phyloP scores from a whole-genome alignment of 164 flowering plant genomes.

The Annona cherimola region DNA sequence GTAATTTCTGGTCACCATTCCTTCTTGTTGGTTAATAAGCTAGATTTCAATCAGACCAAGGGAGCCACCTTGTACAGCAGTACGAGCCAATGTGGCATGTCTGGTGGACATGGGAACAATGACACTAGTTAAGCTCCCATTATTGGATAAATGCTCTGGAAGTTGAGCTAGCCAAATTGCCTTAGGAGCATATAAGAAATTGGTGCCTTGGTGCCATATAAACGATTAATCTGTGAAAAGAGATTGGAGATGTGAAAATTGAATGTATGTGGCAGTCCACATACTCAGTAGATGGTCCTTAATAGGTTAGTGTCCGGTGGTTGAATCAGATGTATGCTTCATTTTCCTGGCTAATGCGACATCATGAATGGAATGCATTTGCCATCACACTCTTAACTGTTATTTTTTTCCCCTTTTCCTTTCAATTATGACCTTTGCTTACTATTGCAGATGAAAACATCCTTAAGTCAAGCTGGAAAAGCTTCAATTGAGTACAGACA shows the following conservation, averaged over 20 bases:
- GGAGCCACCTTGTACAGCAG: not conserved
- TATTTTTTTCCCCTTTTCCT: no score
- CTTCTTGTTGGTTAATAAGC: not conserved
- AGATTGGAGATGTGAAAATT: not conserved
- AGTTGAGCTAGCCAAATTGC: not conserved
- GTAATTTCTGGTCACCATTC: slow-evolving; percentile 27
- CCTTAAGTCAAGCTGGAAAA: slow-evolving; percentile 48
- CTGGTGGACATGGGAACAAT: not conserved
- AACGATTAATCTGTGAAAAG: not conserved
- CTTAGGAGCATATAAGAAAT: not conserved
- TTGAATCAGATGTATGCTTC: not conserved
- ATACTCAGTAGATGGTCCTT: not conserved
- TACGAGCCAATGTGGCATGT: not conserved
- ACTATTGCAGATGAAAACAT: slow-evolving; percentile 58
- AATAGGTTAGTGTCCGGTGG: not conserved
- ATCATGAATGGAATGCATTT: not conserved
- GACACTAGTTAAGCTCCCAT: not conserved
- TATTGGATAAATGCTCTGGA: not conserved
- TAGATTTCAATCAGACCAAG: not conserved
- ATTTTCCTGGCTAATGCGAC: not conserved
- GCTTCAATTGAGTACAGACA: slow-evolving; percentile 59
- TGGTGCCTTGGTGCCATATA: not conserved
- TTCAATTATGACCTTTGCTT: not conserved
- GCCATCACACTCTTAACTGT: not conserved
- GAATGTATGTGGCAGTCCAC: not conserved